phyloP scores from a whole-genome alignment of 2,329 filamentous ascomycete genomes.

The Pseudogymnoascus verrucosus region DNA sequence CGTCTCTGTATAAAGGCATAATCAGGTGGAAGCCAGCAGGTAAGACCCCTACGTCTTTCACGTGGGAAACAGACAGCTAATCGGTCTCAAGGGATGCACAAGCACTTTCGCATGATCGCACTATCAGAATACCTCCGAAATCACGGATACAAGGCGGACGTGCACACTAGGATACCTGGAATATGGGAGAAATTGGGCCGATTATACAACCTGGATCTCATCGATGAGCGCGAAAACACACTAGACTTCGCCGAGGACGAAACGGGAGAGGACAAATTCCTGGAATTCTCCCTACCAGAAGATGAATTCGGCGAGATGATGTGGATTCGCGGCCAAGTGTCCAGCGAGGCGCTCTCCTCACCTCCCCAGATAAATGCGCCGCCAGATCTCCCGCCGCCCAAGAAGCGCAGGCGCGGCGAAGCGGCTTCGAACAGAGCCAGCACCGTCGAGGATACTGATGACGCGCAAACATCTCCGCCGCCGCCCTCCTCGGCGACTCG shows the following conservation, averaged over 20 bases:
- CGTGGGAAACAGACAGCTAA: background rate
- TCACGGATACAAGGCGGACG: slow-evolving; percentile 63
- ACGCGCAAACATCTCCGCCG: slow-evolving; percentile 35
- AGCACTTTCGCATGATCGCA: slow-evolving; percentile 85
- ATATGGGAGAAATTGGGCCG: slow-evolving; percentile 84
- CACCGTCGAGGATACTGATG: slow-evolving; percentile 47
- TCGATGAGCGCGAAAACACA: slow-evolving; percentile 73
- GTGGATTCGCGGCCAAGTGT: slow-evolving; percentile 22
- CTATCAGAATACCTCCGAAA: slow-evolving; percentile 74
- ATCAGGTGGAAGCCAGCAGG: slow-evolving; percentile 96
- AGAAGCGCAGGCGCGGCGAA: slow-evolving; percentile 29
- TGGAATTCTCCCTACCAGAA: slow-evolving; percentile 57
- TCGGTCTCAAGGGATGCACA: slow-evolving; percentile 64
- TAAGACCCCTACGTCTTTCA: slow-evolving; percentile 30
- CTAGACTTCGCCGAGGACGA: slow-evolving; percentile 40
- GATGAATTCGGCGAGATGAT: slow-evolving; percentile 27
- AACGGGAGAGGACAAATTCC: slow-evolving; percentile 46
- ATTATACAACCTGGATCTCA: slow-evolving; percentile 76
- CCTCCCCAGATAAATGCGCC: slow-evolving; percentile 21
- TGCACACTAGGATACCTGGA: slow-evolving; percentile 79
- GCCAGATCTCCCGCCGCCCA: slow-evolving; percentile 18
- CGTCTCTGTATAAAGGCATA: slow-evolving; percentile 84
- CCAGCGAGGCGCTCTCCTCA: slow-evolving; percentile 29
- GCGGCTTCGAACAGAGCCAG: slow-evolving; percentile 32
- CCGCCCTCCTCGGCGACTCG: slow-evolving; percentile 34